phyloP scores from a whole-genome alignment of 371 early-diverging fungal species.

The Catenaria anguillulae region DNA sequence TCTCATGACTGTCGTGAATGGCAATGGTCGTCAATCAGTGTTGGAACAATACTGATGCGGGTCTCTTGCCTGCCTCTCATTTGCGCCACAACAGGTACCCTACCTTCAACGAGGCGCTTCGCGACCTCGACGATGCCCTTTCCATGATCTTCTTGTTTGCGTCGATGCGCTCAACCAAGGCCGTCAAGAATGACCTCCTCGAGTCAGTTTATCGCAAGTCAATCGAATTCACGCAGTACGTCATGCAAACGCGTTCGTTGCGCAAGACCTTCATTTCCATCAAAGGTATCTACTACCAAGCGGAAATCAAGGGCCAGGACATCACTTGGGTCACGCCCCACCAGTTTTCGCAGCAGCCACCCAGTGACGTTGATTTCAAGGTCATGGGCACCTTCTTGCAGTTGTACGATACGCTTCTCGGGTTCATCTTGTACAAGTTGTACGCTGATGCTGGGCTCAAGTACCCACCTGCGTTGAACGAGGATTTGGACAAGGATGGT shows the following conservation, averaged over 20 bases:
- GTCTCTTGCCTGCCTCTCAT: too few species aligned
- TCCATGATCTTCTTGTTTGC: conserved; percentile 87
- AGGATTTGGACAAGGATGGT: conserved; percentile 39
- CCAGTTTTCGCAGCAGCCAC: conserved; percentile 62
- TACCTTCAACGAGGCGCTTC: conserved; percentile 78
- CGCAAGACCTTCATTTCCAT: conserved; percentile 84
- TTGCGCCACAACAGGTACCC: conserved; percentile 89
- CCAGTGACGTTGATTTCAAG: conserved; percentile 89
- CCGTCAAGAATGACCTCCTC: conserved; percentile 43
- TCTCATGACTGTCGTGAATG: background rate
- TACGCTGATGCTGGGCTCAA: conserved; percentile 67
- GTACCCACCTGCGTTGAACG: conserved; percentile 76
- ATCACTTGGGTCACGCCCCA: conserved; percentile 93
- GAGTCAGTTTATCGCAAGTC: conserved; percentile 62
- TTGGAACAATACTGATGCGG: too few species aligned
- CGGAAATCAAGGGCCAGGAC: conserved; percentile 80
- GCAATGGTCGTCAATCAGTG: background rate
- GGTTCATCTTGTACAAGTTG: conserved; percentile 90
- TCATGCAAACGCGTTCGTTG: conserved; percentile 58
- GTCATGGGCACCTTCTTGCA: conserved; percentile 94
- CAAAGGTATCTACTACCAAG: conserved; percentile 98
- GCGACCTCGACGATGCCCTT: conserved; percentile 91
- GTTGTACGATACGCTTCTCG: conserved; percentile 76
- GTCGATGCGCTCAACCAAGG: conserved; percentile 60
- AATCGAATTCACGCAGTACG: conserved; percentile 82